phyloP scores from a whole-genome alignment of 441 rosid genomes.

The Manihot esculenta region DNA sequence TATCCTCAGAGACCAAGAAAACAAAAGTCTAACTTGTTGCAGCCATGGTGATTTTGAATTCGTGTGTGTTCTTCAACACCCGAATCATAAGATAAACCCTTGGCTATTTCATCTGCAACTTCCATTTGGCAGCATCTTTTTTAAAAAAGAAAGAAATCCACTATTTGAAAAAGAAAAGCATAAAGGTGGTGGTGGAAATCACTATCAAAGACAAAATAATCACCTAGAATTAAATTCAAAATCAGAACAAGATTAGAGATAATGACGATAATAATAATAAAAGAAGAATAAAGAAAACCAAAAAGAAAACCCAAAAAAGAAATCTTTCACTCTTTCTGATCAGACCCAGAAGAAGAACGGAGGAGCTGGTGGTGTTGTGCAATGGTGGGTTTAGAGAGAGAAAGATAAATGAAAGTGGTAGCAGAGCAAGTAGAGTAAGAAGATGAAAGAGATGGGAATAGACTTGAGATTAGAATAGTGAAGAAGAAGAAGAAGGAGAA shows the following conservation, averaged over 20 bases:
- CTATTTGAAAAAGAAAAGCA: not conserved
- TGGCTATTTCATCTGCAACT: not conserved
- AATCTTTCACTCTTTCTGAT: too few species aligned
- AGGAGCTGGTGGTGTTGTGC: too few species aligned
- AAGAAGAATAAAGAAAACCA: not conserved
- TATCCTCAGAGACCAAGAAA: not conserved
- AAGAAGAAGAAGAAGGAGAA: too few species aligned
- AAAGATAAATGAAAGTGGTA: too few species aligned
- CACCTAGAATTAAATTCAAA: not conserved
- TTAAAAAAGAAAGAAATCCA: not conserved
- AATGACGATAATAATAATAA: not conserved
- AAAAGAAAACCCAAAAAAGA: too few species aligned
- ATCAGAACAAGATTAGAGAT: not conserved
- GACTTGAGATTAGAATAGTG: too few species aligned
- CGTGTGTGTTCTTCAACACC: constrained; percentile 1
- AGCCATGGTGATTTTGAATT: not conserved
- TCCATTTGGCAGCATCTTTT: constrained; percentile 4
- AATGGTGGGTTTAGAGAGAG: too few species aligned
- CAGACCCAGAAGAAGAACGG: too few species aligned
- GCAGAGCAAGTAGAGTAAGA: too few species aligned
- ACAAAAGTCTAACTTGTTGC: not conserved
- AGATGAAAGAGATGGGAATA: too few species aligned
- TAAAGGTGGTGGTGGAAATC: not conserved
- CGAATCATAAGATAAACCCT: constrained; percentile 13
- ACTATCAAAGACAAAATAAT: not conserved